A percentile compares a stretch with the other conserved stretches of the same genome.
Evolutionary conservation across 2,329 filamentous ascomycete genomes (phyloP).

Genomic region (Pseudogymnoascus sp.): DNA sequence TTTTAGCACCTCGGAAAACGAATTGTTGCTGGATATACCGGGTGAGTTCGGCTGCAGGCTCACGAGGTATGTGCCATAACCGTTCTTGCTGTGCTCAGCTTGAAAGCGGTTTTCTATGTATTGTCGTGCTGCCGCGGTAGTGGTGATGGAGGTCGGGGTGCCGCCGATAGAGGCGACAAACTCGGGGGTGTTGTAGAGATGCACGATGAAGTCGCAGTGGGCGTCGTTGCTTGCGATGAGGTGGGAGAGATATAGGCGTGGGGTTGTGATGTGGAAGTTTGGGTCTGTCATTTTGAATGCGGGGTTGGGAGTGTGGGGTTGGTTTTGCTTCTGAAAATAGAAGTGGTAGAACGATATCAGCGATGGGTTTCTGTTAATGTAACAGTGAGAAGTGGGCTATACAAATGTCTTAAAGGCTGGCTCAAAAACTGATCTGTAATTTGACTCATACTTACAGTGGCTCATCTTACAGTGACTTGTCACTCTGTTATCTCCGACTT

Average conservation of each 20-base stretch:
- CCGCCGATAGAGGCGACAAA: too few relatives aligned
- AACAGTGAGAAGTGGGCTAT: not conserved
- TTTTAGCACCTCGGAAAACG: too few relatives aligned
- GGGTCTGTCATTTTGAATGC: constrained; percentile 17
- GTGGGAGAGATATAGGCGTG: constrained; percentile 23
- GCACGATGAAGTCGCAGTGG: too few relatives aligned
- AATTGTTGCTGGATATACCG: too few relatives aligned
- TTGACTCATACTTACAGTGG: not conserved
- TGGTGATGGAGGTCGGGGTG: too few relatives aligned
- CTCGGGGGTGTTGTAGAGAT: too few relatives aligned
- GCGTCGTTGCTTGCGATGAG: constrained; percentile 13
- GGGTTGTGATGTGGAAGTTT: constrained; percentile 22
- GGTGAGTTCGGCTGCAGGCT: too few relatives aligned
- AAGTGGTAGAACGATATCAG: not conserved
- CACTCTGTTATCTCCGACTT: too few relatives aligned
- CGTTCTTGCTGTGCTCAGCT: too few relatives aligned
- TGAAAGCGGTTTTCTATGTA: too few relatives aligned
- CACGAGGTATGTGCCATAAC: too few relatives aligned
- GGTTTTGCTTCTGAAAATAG: not conserved
- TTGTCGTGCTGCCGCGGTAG: too few relatives aligned
- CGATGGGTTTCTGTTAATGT: not conserved
- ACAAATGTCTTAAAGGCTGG: not conserved
- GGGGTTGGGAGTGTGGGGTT: not conserved
- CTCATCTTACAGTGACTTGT: not conserved
- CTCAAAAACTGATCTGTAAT: not conserved